Conservation (phyloP, 768 basidiomycete genomes). For the Tulasnella calospora region DNA sequence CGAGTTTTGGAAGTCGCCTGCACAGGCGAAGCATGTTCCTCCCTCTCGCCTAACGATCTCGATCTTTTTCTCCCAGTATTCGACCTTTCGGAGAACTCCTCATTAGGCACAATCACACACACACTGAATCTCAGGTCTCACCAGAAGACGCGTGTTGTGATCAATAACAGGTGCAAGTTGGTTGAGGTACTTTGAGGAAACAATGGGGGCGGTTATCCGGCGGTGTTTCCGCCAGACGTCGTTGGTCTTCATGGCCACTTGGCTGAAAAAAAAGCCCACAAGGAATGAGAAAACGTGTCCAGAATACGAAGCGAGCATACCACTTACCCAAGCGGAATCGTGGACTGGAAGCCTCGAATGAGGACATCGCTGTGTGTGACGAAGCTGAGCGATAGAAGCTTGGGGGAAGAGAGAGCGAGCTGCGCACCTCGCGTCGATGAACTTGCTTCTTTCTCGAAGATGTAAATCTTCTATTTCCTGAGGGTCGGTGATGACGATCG, state of each 20-base stretch:
- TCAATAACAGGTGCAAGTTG: neutral
- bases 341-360: neutral
- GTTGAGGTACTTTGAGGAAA: slow-evolving; percentile 4
- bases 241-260: neutral
- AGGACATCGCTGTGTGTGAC: neutral
- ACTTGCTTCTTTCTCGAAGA: slow-evolving; percentile 9
- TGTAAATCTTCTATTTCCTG: slow-evolving; percentile 8
- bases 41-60: neutral
- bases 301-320: neutral
- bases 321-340: neutral
- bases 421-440: neutral
- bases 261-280: neutral
- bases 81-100: neutral
- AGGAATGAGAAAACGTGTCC: neutral
- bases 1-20: neutral
- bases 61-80: slow-evolving; percentile 17
- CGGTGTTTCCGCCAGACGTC: slow-evolving; percentile 16
- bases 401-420: too few relatives aligned
- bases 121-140: neutral
- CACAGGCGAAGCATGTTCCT: slow-evolving; percentile 6
- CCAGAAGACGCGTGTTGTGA: neutral
- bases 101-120: neutral
- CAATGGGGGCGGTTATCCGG: neutral
- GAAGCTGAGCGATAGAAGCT: neutral
- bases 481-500: slow-evolving; percentile 1